phyloP scores from a whole-genome alignment of 1,284 basidiomycete species.

The Papiliotrema fonsecae region DNA sequence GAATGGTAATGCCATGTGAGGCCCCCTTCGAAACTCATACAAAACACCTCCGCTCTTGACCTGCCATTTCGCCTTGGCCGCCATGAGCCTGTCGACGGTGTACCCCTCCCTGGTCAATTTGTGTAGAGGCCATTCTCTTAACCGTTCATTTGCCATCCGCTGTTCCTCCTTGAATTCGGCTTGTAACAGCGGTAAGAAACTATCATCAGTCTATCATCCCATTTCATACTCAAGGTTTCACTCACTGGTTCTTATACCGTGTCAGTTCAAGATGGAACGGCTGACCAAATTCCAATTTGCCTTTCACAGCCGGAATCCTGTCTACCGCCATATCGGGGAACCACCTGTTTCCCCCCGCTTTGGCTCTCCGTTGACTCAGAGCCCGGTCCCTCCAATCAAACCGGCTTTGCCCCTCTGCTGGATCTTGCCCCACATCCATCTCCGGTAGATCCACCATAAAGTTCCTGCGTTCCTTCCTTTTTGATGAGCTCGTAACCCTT shows the following conservation, averaged over 20 bases:
- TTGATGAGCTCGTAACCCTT: neutral
- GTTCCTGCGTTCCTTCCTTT: neutral
- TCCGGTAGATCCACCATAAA: conserved; percentile 8
- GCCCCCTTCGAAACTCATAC: conserved; percentile 54
- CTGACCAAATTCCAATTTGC: conserved; percentile 43
- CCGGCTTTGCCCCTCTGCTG: conserved; percentile 25
- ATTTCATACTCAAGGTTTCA: neutral
- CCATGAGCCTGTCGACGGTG: neutral
- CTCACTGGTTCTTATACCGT: conserved; percentile 31
- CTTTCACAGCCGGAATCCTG: conserved; percentile 45
- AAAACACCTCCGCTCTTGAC: conserved; percentile 9
- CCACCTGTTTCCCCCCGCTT: conserved; percentile 14
- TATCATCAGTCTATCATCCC: conserved; percentile 36
- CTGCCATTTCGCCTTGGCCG: conserved; percentile 5
- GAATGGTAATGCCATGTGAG: neutral
- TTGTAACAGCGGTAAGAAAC: conserved; percentile 60
- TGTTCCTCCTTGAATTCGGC: conserved; percentile 64
- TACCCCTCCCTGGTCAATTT: conserved; percentile 62
- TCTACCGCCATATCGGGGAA: conserved; percentile 13
- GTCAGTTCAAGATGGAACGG: conserved; percentile 51
- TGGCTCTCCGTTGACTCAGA: neutral
- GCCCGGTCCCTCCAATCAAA: conserved; percentile 34
- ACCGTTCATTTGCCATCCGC: conserved; percentile 54
- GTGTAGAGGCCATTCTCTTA: conserved; percentile 61
- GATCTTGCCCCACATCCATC: conserved; percentile 19